These are phyloP conservation scores for Clitocybe nebularis DNA, from an alignment of 1,284 basidiomycete species.

Conservation along the genomic window DNA sequence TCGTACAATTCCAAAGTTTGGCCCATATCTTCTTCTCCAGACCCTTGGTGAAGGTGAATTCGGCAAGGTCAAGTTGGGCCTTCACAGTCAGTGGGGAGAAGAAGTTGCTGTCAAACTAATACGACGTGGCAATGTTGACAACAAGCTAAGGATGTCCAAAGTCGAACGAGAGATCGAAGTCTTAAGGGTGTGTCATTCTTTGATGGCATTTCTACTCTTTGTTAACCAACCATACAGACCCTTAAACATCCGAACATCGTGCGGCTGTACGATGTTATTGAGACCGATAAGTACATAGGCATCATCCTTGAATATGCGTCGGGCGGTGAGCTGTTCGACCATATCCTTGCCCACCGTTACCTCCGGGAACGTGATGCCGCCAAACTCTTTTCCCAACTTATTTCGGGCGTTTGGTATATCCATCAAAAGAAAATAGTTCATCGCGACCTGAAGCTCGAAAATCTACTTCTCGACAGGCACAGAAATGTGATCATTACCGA, in stretches of 20 bases:
- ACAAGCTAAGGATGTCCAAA: constrained; percentile 85
- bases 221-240: constrained; percentile 43
- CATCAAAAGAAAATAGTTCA: constrained; percentile 99
- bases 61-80: constrained; percentile 97
- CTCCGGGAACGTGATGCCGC: constrained; percentile 94
- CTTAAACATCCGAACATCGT: constrained; percentile 99
- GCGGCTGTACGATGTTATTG: constrained; percentile 96
- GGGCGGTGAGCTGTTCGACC: constrained; percentile 97
- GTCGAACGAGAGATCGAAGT: constrained; percentile 98
- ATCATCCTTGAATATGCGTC: constrained; percentile 99
- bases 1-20: constrained; percentile 87
- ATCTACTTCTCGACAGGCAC: constrained; percentile 93
- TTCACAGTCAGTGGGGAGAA: constrained; percentile 93
- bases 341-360: constrained; percentile 97
- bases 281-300: constrained; percentile 99
- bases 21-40: constrained; percentile 91
- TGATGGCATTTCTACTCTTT: constrained; percentile 11
- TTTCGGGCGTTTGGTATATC: constrained; percentile 98
- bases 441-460: constrained; percentile 98
- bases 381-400: constrained; percentile 96
- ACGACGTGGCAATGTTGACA: constrained; percentile 89
- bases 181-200: constrained; percentile 64
- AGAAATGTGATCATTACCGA: constrained; percentile 99
- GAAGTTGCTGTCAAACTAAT: constrained; percentile 99
- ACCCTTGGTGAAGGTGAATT: constrained; percentile 98